Base-by-base conservation (phyloP, 1,284 basidiomycete genomes). In the Ustilago esculenta region DNA sequence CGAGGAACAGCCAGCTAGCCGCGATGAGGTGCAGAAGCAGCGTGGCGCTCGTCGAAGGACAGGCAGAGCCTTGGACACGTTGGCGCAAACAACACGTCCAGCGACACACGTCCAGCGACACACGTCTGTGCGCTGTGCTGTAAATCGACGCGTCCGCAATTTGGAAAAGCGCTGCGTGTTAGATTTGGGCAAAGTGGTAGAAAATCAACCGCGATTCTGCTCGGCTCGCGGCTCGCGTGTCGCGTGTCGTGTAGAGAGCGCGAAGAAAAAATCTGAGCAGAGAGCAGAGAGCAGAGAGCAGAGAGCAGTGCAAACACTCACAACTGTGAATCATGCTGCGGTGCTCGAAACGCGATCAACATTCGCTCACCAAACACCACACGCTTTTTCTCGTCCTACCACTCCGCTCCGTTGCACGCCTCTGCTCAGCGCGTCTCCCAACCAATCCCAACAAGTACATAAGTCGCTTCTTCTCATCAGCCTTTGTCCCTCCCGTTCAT, bases 201-300 rank as follows among this genome's bases (percentile, higher is more conserved):
- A n/a, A n/a, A n/a, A n/a, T n/a, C n/a, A n/a, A n/a, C n/a, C n/a
- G n/a, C n/a, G n/a, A n/a, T n/a, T n/a, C n/a, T n/a, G n/a, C n/a
- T n/a, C n/a, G n/a, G n/a, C n/a, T n/a, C n/a, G n/a, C n/a, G 29
- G 25, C 44, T 23, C 9, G 32, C 37, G 21, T 43, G 14, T 32
- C 21, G 50, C 54, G 54, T 50, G 54, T 65, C 61, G 61, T 46
- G 61, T 65, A 65, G 54, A 65, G 61, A 65, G 61, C 48, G 42
- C 44, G 36, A 27, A 41, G 12, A 30, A 33, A 27, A n/a, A n/a
- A n/a, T n/a, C n/a, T 23, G 17, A 12, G 43, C 30, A 34, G 25
- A 20, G 36, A n/a, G 21, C 29, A 42, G 32, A 35, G 8, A 23
- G 15, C 17, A 33, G 14, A 24, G 43, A 12, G 25, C 21, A n/a